Evolutionary conservation across 371 early-diverging fungal species (phyloP).

Genomic region (Saksenaea oblongispora): DNA sequence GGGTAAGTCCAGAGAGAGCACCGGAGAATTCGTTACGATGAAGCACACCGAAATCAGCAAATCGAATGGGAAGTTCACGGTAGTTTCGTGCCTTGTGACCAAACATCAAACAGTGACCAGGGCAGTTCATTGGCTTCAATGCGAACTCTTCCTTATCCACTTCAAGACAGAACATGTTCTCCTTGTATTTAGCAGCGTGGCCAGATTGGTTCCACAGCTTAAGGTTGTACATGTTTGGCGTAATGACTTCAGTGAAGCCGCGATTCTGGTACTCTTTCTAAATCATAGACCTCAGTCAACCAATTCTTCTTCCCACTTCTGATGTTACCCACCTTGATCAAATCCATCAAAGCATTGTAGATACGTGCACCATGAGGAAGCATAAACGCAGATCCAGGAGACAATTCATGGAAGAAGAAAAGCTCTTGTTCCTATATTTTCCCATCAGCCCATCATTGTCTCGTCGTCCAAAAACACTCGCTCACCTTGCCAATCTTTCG

Average conservation of each 20-base stretch:
- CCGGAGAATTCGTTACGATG: slow-evolving; percentile 99
- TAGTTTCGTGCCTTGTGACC: slow-evolving; percentile 90
- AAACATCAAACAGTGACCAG: slow-evolving; percentile 99
- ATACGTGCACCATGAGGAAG: slow-evolving; percentile 96
- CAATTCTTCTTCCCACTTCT: not conserved
- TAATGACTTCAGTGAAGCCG: slow-evolving; percentile 94
- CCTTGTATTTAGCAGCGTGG: slow-evolving; percentile 99
- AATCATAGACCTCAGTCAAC: not conserved
- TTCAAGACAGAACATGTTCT: slow-evolving; percentile 98
- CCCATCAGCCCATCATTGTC: slow-evolving; percentile 4
- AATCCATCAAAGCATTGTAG: slow-evolving; percentile 92
- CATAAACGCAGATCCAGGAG: slow-evolving; percentile 98
- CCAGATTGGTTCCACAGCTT: slow-evolving; percentile 98
- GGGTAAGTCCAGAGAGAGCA: slow-evolving; percentile 96
- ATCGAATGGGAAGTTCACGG: slow-evolving; percentile 96
- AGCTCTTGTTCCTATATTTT: slow-evolving; percentile 81
- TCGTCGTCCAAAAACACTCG: slow-evolving; percentile 9
- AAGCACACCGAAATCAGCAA: slow-evolving; percentile 99
- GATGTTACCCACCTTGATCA: slow-evolving; percentile 59
- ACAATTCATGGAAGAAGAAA: slow-evolving; percentile 97
- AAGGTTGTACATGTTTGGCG: slow-evolving; percentile 96
- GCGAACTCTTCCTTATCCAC: slow-evolving; percentile 90
- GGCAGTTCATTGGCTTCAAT: slow-evolving; percentile 99
- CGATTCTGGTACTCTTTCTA: slow-evolving; percentile 70
- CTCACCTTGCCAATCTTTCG: slow-evolving; percentile 87